Evolutionary conservation across 2,329 filamentous ascomycete genomes (phyloP), one percentile per base, ranked within the genome.

Genomic region (Blastomyces percursus): DNA sequence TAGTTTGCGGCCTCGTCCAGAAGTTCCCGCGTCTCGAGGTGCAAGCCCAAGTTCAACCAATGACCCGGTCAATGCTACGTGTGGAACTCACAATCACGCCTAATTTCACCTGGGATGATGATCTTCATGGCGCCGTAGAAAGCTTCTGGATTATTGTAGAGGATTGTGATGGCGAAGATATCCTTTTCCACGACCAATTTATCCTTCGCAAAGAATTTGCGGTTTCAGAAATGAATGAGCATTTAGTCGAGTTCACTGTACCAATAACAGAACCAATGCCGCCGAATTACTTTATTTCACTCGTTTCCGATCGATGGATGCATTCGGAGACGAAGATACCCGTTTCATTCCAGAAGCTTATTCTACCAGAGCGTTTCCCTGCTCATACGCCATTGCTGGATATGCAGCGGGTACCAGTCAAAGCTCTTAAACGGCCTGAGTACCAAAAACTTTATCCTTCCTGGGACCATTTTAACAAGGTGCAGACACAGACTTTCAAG

Each of bases 101-200:
- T 1, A 96, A 92, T 70, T 99, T 99, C 69, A 87, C 91, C 65
- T 99, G 94, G 94, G 93, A 99, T 67, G 91, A 94, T 66, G 81
- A 86, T 32, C 74, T 99, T 3, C 94, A 99, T 72, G 94, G 94
- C 2, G 82, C 82, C 40, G 89, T 92, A 0, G 92, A 99, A 76
- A 91, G 85, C 67, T 99, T 96, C 77, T 99, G 94, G 94, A 92
- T 99, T 65, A 77, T 99, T 62, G 92, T 96, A 3, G 95, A 99
- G 75, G 95, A 99, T 70, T 96, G 92, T 69, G 94, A 99, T 71
- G 94, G 94, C 32, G 94, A 99, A 73, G 90, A 96, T 63, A 91
- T 99, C 54, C 79, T 99, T 55, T 96, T 91, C 80, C 90, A 96
- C 68, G 94, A 99, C 72, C 90, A 91, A 64, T 97, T 99, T 75